Evolutionary conservation across 2,329 filamentous ascomycete genomes (phyloP).

Genomic region (Emergomyces orientalis): DNA sequence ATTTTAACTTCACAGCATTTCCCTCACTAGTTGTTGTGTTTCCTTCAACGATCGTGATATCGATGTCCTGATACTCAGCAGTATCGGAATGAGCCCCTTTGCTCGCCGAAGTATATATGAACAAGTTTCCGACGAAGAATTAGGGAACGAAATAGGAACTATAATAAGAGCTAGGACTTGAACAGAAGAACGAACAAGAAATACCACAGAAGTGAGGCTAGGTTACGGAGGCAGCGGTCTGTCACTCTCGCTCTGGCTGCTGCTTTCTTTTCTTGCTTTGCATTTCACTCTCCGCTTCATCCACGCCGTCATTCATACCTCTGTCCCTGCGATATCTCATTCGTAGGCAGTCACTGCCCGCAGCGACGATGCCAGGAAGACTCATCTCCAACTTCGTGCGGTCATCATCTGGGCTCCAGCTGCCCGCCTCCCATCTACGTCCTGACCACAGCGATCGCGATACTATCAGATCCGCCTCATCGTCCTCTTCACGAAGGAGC

Average conservation of each 20-base stretch:
- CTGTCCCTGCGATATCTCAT: neutral
- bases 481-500: slow-evolving; percentile 13
- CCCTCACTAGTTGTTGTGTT: neutral
- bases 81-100: neutral
- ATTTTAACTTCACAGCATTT: neutral
- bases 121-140: neutral
- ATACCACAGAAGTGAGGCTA: neutral
- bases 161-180: neutral
- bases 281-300: neutral
- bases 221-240: neutral
- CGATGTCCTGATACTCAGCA: neutral
- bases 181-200: neutral
- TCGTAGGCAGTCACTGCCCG: neutral
- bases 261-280: neutral
- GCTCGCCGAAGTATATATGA: neutral
- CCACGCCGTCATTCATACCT: neutral
- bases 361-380: slow-evolving; percentile 31
- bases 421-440: slow-evolving; percentile 24
- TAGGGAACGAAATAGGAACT: neutral
- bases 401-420: slow-evolving; percentile 28
- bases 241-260: neutral
- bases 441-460: slow-evolving; percentile 17
- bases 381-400: slow-evolving; percentile 34
- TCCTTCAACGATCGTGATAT: neutral
- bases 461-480: slow-evolving; percentile 24